A percentile compares a stretch with the other conserved stretches of the same genome.
These are phyloP conservation scores for Fusarium sp. DNA, from an alignment of 2,329 filamentous ascomycete genomes.

Conservation along the genomic window DNA sequence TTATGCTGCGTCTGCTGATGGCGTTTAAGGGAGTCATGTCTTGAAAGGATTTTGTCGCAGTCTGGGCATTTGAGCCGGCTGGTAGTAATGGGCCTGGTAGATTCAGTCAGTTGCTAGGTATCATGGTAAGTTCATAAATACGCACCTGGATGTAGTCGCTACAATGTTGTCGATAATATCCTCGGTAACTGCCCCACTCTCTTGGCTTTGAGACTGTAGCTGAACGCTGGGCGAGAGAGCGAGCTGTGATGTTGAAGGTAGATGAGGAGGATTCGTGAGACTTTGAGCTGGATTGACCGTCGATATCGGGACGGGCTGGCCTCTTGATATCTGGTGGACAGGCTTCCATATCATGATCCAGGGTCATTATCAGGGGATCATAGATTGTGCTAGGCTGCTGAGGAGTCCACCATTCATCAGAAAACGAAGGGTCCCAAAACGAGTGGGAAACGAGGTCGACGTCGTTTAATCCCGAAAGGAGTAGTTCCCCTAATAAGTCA, in stretches of 20 bases:
- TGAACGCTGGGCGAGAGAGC: fast-evolving
- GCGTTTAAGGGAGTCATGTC: background rate
- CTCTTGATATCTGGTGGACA: background rate
- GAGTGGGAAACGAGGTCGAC: fast-evolving
- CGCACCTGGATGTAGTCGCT: background rate
- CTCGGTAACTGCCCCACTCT: fast-evolving
- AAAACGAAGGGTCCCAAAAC: background rate
- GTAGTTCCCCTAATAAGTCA: background rate
- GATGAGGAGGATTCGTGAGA: background rate
- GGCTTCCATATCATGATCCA: too few relatives aligned
- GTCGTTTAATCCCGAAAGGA: fast-evolving
- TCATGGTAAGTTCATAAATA: fast-evolving
- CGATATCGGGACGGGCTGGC: too few relatives aligned
- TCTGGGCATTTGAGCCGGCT: background rate
- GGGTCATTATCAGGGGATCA: background rate
- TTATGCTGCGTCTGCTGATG: background rate
- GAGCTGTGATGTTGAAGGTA: background rate
- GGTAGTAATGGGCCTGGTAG: background rate
- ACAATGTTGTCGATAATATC: background rate
- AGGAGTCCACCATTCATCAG: background rate
- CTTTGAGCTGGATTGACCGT: background rate
- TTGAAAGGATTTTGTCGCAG: background rate
- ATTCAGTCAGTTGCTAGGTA: background rate
- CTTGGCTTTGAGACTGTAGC: background rate
- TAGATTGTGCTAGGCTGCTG: background rate